These are phyloP conservation scores for Calocybe cyanea DNA, from an alignment of 768 basidiomycete species.

Conservation along the genomic window DNA sequence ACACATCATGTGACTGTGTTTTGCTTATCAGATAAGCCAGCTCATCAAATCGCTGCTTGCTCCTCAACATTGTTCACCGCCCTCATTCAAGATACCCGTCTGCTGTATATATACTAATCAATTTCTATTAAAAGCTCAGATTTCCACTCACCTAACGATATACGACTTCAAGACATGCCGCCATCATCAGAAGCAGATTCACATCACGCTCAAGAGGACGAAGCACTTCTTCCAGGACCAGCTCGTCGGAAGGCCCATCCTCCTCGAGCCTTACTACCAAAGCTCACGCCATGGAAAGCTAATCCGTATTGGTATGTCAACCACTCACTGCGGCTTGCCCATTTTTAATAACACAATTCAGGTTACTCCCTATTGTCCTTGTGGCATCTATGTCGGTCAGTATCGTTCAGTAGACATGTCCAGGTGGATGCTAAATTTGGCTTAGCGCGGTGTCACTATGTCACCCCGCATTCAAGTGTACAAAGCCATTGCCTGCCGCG, in stretches of 20 bases:
- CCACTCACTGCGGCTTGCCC: neutral
- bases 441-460: slow-evolving; percentile 74
- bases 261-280: slow-evolving; percentile 13
- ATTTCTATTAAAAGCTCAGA: neutral
- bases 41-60: neutral
- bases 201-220: slow-evolving; percentile 9
- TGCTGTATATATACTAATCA: neutral
- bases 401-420: slow-evolving; percentile 5
- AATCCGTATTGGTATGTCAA: slow-evolving; percentile 41
- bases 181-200: neutral
- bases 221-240: slow-evolving; percentile 17
- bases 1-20: neutral
- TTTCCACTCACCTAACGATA: slow-evolving; percentile 2
- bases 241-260: slow-evolving; percentile 9
- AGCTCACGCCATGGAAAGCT: slow-evolving; percentile 27
- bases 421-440: slow-evolving; percentile 8
- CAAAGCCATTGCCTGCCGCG: slow-evolving; percentile 70
- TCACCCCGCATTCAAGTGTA: slow-evolving; percentile 79
- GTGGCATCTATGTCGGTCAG: slow-evolving; percentile 63
- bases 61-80: neutral
- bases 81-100: neutral
- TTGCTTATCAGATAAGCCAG: slow-evolving; percentile 18
- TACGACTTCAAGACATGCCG: slow-evolving; percentile 10
- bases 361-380: slow-evolving; percentile 72
- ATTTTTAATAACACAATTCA: slow-evolving; percentile 21